These are phyloP conservation scores for Aristolochia californica DNA, from an alignment of 164 flowering plant species.

Conservation along the genomic window DNA sequence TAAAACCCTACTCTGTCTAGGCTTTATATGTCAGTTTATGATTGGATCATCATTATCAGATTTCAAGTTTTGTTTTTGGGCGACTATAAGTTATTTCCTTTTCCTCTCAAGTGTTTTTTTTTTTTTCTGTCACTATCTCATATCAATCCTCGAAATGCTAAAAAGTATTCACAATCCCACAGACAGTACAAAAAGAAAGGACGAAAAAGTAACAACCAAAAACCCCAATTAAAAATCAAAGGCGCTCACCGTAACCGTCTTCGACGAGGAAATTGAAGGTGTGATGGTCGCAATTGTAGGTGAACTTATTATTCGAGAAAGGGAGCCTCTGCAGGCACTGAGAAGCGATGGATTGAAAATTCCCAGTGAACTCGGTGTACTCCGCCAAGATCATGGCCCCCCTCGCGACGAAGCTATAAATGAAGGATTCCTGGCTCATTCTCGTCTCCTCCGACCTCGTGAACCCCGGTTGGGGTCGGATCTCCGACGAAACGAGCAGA, in stretches of 20 bases:
- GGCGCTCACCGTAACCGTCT: constrained; percentile 58
- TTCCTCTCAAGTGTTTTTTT: too few relatives aligned
- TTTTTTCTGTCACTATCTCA: too few relatives aligned
- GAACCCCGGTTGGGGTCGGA: neutral
- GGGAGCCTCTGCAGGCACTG: constrained; percentile 73
- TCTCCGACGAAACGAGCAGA: neutral
- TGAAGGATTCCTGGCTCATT: constrained; percentile 68
- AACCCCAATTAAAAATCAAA: neutral
- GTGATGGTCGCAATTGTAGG: constrained; percentile 70
- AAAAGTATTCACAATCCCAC: too few relatives aligned
- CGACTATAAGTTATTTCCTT: too few relatives aligned
- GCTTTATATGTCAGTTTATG: too few relatives aligned
- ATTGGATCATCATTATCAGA: too few relatives aligned
- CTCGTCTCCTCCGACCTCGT: neutral
- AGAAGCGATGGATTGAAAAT: constrained; percentile 70
- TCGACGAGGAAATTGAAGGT: constrained; percentile 72
- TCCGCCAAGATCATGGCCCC: constrained; percentile 75
- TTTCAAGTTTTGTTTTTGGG: too few relatives aligned
- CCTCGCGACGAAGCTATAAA: constrained; percentile 81
- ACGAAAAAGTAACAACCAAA: too few relatives aligned
- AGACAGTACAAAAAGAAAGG: too few relatives aligned
- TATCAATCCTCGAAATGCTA: too few relatives aligned
- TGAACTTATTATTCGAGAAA: constrained; percentile 70
- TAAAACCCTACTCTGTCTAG: too few relatives aligned
- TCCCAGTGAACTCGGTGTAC: constrained; percentile 78